Percentiles rank a stretch among this genome's conserved stretches.
phyloP scores from a whole-genome alignment of 208 protist species.

The Polymyxa betae region DNA sequence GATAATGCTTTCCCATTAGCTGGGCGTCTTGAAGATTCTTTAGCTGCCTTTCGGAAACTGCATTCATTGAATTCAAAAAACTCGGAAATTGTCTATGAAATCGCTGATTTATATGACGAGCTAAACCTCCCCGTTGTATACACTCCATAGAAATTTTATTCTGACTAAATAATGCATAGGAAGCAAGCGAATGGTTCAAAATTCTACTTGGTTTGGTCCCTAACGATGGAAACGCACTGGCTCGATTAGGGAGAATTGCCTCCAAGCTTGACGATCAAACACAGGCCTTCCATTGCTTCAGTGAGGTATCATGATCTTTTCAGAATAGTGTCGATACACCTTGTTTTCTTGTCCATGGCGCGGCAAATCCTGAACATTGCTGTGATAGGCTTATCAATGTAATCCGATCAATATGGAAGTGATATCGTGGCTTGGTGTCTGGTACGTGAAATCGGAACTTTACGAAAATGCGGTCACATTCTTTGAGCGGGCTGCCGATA shows the following conservation, averaged over 20 bases:
- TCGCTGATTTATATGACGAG: slow-evolving; percentile 87
- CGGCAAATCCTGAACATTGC: too few relatives aligned
- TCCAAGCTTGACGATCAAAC: slow-evolving; percentile 75
- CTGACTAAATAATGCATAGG: slow-evolving; percentile 68
- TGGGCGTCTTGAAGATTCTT: slow-evolving; percentile 58
- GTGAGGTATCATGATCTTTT: slow-evolving; percentile 40
- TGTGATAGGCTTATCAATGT: slow-evolving; percentile 86
- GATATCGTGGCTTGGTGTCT: slow-evolving; percentile 89
- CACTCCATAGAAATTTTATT: slow-evolving; percentile 73
- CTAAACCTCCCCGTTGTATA: slow-evolving; percentile 56
- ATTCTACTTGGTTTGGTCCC: slow-evolving; percentile 76
- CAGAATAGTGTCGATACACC: background rate
- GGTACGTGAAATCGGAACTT: slow-evolving; percentile 83
- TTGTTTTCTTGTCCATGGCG: too few relatives aligned
- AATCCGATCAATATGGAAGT: slow-evolving; percentile 95
- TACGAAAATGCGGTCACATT: slow-evolving; percentile 95
- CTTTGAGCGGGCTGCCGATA: slow-evolving; percentile 91
- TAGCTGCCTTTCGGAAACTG: slow-evolving; percentile 90
- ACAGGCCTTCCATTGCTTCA: slow-evolving; percentile 63
- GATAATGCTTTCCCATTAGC: background rate
- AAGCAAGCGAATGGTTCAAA: slow-evolving; percentile 71
- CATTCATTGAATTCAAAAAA: slow-evolving; percentile 85
- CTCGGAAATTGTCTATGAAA: slow-evolving; percentile 90
- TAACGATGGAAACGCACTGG: slow-evolving; percentile 88
- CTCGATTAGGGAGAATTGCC: slow-evolving; percentile 86